These are phyloP conservation scores for Cenococcum geophilum DNA, from an alignment of 495 filamentous ascomycete species.

Conservation along the genomic window DNA sequence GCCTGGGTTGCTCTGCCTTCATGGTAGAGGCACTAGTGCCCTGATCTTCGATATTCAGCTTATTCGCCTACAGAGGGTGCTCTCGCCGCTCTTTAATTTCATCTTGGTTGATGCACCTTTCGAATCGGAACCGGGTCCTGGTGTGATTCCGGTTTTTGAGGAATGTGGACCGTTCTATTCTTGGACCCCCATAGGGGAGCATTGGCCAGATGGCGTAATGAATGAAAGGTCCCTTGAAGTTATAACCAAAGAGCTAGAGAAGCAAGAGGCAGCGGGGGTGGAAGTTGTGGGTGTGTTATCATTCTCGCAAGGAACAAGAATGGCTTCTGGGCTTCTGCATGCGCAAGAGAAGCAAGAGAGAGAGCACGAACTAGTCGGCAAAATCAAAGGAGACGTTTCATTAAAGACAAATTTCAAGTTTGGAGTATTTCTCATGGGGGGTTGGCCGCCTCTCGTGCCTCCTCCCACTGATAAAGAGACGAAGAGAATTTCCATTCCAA, in stretches of 20 bases:
- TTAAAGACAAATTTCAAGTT: constrained; percentile 4
- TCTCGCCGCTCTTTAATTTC: constrained; percentile 20
- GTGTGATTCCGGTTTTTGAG: constrained; percentile 1
- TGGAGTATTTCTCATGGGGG: constrained; percentile 1
- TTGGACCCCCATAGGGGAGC: constrained; percentile 8
- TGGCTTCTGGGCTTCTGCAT: constrained; percentile 21
- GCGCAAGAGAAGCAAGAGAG: constrained; percentile 3
- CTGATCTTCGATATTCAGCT: constrained; percentile 23
- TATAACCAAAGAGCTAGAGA: neutral
- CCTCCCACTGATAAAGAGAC: neutral
- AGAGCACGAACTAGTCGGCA: neutral
- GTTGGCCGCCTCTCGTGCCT: neutral
- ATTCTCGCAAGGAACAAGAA: constrained; percentile 21
- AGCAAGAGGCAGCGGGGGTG: neutral
- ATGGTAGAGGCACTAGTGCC: constrained; percentile 23
- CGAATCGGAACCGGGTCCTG: neutral
- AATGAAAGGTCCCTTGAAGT: neutral
- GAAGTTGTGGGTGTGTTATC: constrained; percentile 18
- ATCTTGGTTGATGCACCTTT: constrained; percentile 8
- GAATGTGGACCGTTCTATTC: constrained; percentile 25
- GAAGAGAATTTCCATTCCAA: neutral
- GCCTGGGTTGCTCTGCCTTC: constrained; percentile 23
- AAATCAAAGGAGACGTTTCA: neutral
- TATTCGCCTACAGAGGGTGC: constrained; percentile 10
- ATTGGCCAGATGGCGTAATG: too few relatives aligned